Percentiles rank a stretch among this genome's conserved stretches.
Evolutionary conservation across 1,284 basidiomycete species (phyloP).

Genomic region (Apiotrichum sp.): DNA sequence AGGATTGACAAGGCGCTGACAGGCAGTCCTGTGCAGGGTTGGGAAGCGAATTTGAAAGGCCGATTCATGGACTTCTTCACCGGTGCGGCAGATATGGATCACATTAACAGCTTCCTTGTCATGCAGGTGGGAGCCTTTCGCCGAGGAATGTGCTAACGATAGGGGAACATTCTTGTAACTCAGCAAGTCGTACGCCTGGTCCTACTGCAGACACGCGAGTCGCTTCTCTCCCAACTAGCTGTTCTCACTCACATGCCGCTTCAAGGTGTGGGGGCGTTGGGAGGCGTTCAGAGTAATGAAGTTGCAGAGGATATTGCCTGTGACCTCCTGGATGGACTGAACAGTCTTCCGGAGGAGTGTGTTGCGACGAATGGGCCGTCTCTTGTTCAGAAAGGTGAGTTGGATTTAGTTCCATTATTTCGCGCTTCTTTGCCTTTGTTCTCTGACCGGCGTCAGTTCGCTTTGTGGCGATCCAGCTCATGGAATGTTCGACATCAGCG

Average conservation of each 20-base stretch:
- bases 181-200: constrained; percentile 38
- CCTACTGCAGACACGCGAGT: constrained; percentile 32
- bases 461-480: constrained; percentile 40
- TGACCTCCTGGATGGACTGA: constrained; percentile 38
- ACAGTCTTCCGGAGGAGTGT: constrained; percentile 36
- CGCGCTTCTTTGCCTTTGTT: no score
- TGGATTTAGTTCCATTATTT: not conserved
- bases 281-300: constrained; percentile 22
- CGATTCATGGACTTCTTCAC: constrained; percentile 33
- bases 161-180: constrained; percentile 42
- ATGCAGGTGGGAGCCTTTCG: constrained; percentile 26
- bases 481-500: constrained; percentile 27
- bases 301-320: constrained; percentile 36
- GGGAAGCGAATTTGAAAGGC: constrained; percentile 32
- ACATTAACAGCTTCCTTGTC: constrained; percentile 34
- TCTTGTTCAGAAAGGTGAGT: constrained; percentile 38
- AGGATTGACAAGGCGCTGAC: not conserved
- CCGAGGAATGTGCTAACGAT: not conserved
- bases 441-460: constrained; percentile 32
- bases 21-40: constrained; percentile 28
- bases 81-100: constrained; percentile 17
- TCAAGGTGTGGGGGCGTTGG: constrained; percentile 14
- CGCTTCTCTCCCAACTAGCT: constrained; percentile 28
- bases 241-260: constrained; percentile 32
- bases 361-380: constrained; percentile 40